Evolutionary conservation across 2,329 filamentous ascomycete species (phyloP), one percentile per base, ranked within the genome.

Genomic region (Coniochaeta sp.): DNA sequence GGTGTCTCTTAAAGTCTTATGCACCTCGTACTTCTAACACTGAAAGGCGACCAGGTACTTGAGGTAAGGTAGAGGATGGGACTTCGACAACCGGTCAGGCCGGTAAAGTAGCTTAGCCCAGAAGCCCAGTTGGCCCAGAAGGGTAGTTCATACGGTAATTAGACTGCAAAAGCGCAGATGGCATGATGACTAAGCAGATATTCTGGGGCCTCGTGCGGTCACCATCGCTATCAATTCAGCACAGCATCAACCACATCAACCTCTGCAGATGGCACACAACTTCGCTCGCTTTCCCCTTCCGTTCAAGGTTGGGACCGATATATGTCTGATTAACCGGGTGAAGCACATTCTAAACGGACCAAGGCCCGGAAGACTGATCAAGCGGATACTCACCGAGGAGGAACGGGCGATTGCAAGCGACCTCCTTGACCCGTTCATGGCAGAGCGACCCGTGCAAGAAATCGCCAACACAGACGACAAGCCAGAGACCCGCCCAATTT

Each of bases 251-350:
- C 40, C 19, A 47, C 22, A 52, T 3, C 24, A 52, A 52, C 3
- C 3, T 2, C 16, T 3, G 22, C 14, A 28, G 12, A 60, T 26
- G 32, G 61, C 59, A 55, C 22, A 57, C 59, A 67, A 62, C n/a
- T 58, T 40, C 12, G 56, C 62, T 44, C 70, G 70, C 3, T 91
- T 93, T 66, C 87, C 88, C 1, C 78, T 85, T n/a, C 78, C 85
- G 1, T 69, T 93, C 16, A 80, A 81, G 56, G 77, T 96, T 58
- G 92, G 92, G 61, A 93, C 85, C 55, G 92, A 96, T 70, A 88
- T 96, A 60, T 91, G 90, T 72, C 80, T 81, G 60, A 81, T 91
- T 60, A 73, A 80, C 0, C 86, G 91, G 59, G 85, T 96, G 61
- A 75, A 78, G 62, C 71, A 73, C 22, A 77, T 92, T 58, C 72